These are phyloP conservation scores for Fomitopsis serialis DNA, from an alignment of 768 basidiomycete genomes.

Conservation along the genomic window DNA sequence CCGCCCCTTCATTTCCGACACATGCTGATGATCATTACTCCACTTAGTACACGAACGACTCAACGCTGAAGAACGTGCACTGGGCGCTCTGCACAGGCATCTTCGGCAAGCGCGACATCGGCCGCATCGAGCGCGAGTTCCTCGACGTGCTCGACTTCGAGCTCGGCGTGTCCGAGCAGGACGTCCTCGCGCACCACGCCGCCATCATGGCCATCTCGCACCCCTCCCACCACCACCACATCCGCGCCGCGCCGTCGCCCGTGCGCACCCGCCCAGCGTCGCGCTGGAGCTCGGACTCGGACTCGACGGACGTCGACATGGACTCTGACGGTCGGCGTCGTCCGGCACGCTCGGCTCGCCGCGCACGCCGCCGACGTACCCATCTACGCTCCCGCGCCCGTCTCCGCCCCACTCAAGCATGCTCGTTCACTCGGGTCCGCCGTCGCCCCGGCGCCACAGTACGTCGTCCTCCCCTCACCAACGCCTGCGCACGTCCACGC, in stretches of 20 bases:
- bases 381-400: not conserved
- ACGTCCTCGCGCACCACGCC: constrained; percentile 46
- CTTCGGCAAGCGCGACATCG: constrained; percentile 77
- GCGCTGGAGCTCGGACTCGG: constrained; percentile 19
- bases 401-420: constrained; percentile 13
- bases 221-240: constrained; percentile 19
- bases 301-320: constrained; percentile 11
- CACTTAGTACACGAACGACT: constrained; percentile 79
- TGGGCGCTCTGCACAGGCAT: constrained; percentile 85
- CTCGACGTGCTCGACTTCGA: constrained; percentile 77
- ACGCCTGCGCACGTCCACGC: constrained; percentile 8
- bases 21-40: constrained; percentile 2
- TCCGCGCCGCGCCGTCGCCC: constrained; percentile 7
- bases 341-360: constrained; percentile 15
- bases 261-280: constrained; percentile 6
- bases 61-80: constrained; percentile 85
- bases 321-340: constrained; percentile 17
- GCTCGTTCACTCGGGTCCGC: constrained; percentile 1
- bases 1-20: constrained; percentile 8
- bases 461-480: constrained; percentile 10
- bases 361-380: constrained; percentile 15
- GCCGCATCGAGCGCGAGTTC: constrained; percentile 79
- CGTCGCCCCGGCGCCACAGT: constrained; percentile 9
- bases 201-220: constrained; percentile 25
- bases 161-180: constrained; percentile 57